A percentile compares a stretch with the other conserved stretches of the same genome.
Evolutionary conservation across 768 basidiomycete species (phyloP).

Genomic region (Phanerochaete carnosa): DNA sequence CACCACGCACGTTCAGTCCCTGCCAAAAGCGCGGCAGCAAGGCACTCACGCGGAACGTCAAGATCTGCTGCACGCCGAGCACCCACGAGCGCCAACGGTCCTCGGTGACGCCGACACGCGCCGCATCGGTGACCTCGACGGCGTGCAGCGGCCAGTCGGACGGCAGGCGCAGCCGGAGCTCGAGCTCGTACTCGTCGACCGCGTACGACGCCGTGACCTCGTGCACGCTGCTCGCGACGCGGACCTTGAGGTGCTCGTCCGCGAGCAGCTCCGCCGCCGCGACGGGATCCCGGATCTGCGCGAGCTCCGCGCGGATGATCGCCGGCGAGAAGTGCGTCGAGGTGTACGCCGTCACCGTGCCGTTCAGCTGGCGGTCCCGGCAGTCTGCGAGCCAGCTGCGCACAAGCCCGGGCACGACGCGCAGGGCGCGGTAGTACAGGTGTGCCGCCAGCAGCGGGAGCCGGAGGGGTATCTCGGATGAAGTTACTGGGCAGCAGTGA

Average conservation of each 20-base stretch:
- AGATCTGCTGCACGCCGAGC: constrained; percentile 85
- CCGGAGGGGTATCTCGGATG: constrained; percentile 47
- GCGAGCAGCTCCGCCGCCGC: constrained; percentile 52
- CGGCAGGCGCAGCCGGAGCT: constrained; percentile 84
- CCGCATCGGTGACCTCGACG: constrained; percentile 84
- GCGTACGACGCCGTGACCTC: constrained; percentile 84
- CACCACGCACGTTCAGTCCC: neutral
- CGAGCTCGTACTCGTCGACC: constrained; percentile 92
- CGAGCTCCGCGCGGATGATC: constrained; percentile 81
- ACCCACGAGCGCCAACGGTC: constrained; percentile 93
- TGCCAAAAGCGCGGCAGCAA: neutral
- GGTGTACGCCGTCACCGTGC: constrained; percentile 73
- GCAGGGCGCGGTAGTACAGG: constrained; percentile 83
- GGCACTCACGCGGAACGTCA: constrained; percentile 75
- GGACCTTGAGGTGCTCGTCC: constrained; percentile 79
- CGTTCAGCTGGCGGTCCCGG: constrained; percentile 86
- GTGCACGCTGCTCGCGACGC: constrained; percentile 65
- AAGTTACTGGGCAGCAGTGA: constrained; percentile 44
- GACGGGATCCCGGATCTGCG: constrained; percentile 58
- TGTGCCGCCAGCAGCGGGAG: constrained; percentile 77
- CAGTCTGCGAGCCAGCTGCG: constrained; percentile 83
- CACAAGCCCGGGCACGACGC: constrained; percentile 81
- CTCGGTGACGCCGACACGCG: constrained; percentile 85
- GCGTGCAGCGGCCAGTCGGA: constrained; percentile 85
- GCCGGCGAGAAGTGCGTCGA: constrained; percentile 85